Evolutionary conservation across 106 monocot species (phyloP), one percentile per base, ranked within the genome.

Genomic region (Dendrobium chrysotoxum): DNA sequence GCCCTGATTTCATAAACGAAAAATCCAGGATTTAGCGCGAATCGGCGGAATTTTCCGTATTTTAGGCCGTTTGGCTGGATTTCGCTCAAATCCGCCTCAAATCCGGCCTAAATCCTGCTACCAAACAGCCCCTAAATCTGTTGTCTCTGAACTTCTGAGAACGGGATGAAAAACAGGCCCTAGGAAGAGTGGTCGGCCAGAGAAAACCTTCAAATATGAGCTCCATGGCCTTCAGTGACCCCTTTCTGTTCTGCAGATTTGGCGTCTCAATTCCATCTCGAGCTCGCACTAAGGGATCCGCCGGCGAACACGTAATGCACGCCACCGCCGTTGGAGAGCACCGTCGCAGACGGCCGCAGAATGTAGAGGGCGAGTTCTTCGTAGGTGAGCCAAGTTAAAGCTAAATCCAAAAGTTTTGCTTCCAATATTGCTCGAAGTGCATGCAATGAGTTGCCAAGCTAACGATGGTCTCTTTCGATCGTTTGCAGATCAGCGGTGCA

Each of bases 401-500:
- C 40, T 16, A 4, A 10, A 7, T 12, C 42, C 9, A 30, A 44
- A 20, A 6, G 15, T 18, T 41, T 40, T 40, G 40, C 8, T 20
- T 41, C 39, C 3, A 40, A 16, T 40, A 75, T 40, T 72, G 25
- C 9, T 67, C 23, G 54, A 47, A 21, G 47, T 77, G 31, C 3
- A 30, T 50, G n/a, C 17, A 65, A 15, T 75, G 10, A 1, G 1
- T 57, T 50, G 7, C 28, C 15, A 55, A 15, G 21, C 8, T 44
- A 5, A 73, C 21, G 31, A 68, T 82, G 16, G 38, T 53, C 21
- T 57, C 9, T 4, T 44, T 44, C 44, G 44, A 44, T 44, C 44
- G 9, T 44, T 44, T 57, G 17, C 81, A 89, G 86, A 89, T 84
- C 84, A 77, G 26, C 81, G 81, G 30, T 89, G 89, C 40, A 89